These are phyloP conservation scores for Neoascochyta sp. DNA, from an alignment of 2,329 filamentous ascomycete genomes.

Conservation along the genomic window DNA sequence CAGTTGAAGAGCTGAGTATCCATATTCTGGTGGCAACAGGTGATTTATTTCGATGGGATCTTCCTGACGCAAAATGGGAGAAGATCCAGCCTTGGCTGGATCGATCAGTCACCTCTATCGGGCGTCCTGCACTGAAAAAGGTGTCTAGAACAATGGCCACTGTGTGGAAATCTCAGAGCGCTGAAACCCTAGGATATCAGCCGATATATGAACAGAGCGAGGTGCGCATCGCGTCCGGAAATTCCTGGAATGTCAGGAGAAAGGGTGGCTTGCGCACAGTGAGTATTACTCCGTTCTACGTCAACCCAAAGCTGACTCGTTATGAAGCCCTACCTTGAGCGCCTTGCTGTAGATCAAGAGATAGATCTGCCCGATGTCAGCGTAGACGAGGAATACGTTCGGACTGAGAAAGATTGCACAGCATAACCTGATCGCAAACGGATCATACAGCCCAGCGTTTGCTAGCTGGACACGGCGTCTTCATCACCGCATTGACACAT, in stretches of 20 bases:
- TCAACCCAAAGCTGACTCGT: too few relatives aligned
- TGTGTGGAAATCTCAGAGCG: slow-evolving; percentile 6
- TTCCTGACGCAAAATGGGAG: slow-evolving; percentile 25
- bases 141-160: slow-evolving; percentile 16
- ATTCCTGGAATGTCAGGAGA: slow-evolving; percentile 14
- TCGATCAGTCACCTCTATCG: slow-evolving; percentile 8
- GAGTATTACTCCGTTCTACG: too few relatives aligned
- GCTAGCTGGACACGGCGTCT: too few relatives aligned
- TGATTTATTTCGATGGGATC: slow-evolving; percentile 23
- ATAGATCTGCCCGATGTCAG: too few relatives aligned
- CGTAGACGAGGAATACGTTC: too few relatives aligned
- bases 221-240: slow-evolving; percentile 3
- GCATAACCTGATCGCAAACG: too few relatives aligned
- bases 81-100: slow-evolving; percentile 27
- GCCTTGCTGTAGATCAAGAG: too few relatives aligned
- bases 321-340: too few relatives aligned
- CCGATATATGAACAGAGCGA: slow-evolving; percentile 25
- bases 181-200: slow-evolving; percentile 4
- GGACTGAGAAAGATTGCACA: too few relatives aligned
- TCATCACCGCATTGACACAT: too few relatives aligned
- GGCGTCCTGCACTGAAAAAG: slow-evolving; percentile 10
- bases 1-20: slow-evolving; percentile 23
- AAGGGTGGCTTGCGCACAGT: slow-evolving; percentile 16
- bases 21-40: slow-evolving; percentile 19
- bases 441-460: too few relatives aligned